Conservation (phyloP, 2,329 filamentous ascomycete species). For the Cordyceps cicadae region DNA sequence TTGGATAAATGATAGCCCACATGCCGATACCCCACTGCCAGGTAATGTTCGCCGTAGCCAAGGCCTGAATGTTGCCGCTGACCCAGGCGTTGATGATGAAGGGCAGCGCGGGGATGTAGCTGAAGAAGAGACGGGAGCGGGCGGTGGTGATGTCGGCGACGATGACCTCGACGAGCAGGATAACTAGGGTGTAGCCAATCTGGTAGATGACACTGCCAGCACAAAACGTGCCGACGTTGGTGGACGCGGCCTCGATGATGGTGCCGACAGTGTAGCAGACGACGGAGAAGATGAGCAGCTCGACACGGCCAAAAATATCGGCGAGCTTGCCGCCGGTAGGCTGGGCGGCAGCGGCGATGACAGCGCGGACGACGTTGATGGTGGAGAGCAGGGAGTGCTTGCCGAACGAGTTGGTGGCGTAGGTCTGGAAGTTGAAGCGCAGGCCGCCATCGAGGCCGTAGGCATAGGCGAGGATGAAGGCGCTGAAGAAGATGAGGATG, state of each 20-base stretch:
- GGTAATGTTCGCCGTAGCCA: constrained; percentile 38
- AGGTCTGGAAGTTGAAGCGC: constrained; percentile 45
- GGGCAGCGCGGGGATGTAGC: constrained; percentile 51
- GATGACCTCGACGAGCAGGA: constrained; percentile 56
- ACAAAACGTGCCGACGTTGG: constrained; percentile 41
- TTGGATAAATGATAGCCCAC: constrained; percentile 56
- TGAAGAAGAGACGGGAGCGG: constrained; percentile 55
- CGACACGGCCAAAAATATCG: constrained; percentile 55
- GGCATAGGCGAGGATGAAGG: constrained; percentile 52
- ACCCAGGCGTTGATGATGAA: constrained; percentile 61
- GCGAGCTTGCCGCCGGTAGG: constrained; percentile 53
- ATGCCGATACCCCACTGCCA: constrained; percentile 60
- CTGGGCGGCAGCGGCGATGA: constrained; percentile 53
- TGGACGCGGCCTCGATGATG: constrained; percentile 45
- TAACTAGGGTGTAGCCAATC: constrained; percentile 54
- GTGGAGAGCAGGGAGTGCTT: constrained; percentile 50
- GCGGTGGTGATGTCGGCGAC: constrained; percentile 57
- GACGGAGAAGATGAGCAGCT: constrained; percentile 47
- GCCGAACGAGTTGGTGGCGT: constrained; percentile 42
- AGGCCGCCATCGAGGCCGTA: constrained; percentile 48
- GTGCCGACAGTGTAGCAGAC: constrained; percentile 53
- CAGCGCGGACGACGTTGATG: constrained; percentile 48
- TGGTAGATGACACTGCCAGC: constrained; percentile 53
- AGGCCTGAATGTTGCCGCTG: constrained; percentile 45
- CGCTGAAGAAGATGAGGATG: constrained; percentile 42